Conservation (phyloP, 2,329 filamentous ascomycete genomes). For the Fusarium agapanthi region DNA sequence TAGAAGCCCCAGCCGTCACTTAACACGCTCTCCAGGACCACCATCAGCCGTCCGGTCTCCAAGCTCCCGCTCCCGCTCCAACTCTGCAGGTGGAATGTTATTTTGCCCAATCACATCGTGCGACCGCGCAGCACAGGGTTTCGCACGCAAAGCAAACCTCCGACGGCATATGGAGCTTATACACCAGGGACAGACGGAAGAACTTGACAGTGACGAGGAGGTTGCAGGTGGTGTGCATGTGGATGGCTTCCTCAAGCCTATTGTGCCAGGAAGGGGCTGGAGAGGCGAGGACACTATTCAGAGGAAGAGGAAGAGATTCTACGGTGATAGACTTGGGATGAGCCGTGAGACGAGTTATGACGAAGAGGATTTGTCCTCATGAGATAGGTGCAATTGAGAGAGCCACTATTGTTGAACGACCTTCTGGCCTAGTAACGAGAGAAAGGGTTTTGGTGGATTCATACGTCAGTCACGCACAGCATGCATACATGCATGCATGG, state of each 20-base stretch:
- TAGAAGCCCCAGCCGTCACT: conserved; percentile 35
- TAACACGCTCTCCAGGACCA: conserved; percentile 31
- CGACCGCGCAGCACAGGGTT: conserved; percentile 49
- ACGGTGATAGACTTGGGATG: conserved; percentile 24
- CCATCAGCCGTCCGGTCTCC: conserved; percentile 15
- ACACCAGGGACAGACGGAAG: conserved; percentile 49
- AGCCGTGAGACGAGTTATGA: conserved; percentile 23
- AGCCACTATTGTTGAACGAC: not conserved
- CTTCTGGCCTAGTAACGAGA: not conserved
- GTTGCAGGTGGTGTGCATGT: conserved; percentile 71
- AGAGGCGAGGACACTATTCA: conserved; percentile 47
- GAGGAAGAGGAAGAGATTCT: conserved; percentile 44
- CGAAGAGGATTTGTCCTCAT: conserved; percentile 19
- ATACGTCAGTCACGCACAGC: not conserved
- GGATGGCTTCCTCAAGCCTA: conserved; percentile 71
- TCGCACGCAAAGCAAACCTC: conserved; percentile 49
- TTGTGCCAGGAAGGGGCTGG: conserved; percentile 61
- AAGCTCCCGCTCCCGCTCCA: conserved; percentile 38
- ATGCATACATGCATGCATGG: not conserved
- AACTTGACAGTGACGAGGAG: conserved; percentile 59
- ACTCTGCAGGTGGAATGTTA: conserved; percentile 46
- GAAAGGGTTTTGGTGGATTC: not conserved
- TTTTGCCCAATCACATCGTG: conserved; percentile 52
- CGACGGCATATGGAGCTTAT: conserved; percentile 50
- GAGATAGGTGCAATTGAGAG: not conserved